Base-by-base conservation (phyloP, 148 eudicot genomes). In the Chenopodium formosanum region DNA sequence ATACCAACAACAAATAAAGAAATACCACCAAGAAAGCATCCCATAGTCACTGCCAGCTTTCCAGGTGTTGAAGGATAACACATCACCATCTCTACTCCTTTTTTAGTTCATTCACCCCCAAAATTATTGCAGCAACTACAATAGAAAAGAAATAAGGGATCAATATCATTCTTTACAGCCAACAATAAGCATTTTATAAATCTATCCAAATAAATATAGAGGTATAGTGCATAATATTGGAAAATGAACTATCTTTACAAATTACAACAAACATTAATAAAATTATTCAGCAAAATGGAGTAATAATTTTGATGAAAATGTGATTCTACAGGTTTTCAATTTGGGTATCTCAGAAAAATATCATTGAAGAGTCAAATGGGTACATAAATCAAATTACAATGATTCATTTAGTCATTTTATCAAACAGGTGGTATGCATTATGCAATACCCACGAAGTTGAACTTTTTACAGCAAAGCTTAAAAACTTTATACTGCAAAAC, bases 41-140 rank as follows among this genome's bases (percentile, higher is more conserved):
- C 94, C 17, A 87, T 10, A 10, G 91, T 92, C 86, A 86, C 76
- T 37, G 87, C 94, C 81, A 89, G 44, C 83, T 91, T 93, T 74
- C 79, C 73, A 14, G 98, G 97, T 0, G 98, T 88, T 29, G 97
- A 92, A 17, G 95, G 97, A 83, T 80, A 95, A 86, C 97, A 93
- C 44, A 70, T 50, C 75, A 85, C 90, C 97, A 93, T 93, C 81
- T 82, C 53, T 80, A n/a, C 62, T 73, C 50, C 63, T 70, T 75
- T 80, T 23, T 52, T 27, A 16, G 2, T 29, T 44, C 66, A 62
- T 52, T 56, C 53, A 50, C 60, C 69, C 56, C 64, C 4, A 4
- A 25, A 62, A 13, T 73, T 73, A 22, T 73, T 73, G 58, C 67
- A 73, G 58, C 58, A 67, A 66, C 47, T 64, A 32, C 32, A 71